Conservation (phyloP, 1,139 yeast genomes). For the Trichomonascaceae sp. region DNA sequence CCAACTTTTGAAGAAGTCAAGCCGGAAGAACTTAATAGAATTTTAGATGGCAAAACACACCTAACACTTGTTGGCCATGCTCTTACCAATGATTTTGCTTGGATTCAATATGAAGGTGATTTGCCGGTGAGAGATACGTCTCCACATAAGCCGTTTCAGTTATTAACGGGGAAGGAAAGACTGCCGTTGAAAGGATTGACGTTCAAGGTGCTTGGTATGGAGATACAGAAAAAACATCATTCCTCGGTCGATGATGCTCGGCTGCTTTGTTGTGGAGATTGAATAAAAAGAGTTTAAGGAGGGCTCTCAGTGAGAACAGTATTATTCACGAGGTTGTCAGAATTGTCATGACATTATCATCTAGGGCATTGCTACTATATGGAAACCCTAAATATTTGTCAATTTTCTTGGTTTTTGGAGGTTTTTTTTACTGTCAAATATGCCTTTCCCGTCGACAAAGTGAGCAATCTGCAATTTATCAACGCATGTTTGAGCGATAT, state of each 20-base stretch:
- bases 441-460: no score
- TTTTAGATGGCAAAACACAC: constrained; percentile 33
- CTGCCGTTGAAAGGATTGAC: constrained; percentile 69
- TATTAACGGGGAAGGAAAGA: constrained; percentile 54
- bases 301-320: no score
- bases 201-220: constrained; percentile 48
- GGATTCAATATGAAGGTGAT: constrained; percentile 57
- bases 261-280: constrained; percentile 78
- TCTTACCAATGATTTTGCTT: constrained; percentile 66
- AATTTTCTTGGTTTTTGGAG: no score
- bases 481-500: no score
- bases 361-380: no score
- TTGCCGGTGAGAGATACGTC: constrained; percentile 69
- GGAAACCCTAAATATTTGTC: no score
- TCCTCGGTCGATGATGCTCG: constrained; percentile 88
- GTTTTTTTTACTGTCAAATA: no score
- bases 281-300: not conserved
- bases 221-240: constrained; percentile 72
- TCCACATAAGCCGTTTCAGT: constrained; percentile 51
- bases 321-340: no score
- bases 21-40: constrained; percentile 42
- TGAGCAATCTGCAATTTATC: no score
- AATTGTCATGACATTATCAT: no score
- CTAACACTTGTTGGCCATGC: constrained; percentile 95
- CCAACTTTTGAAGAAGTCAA: constrained; percentile 63